Evolutionary conservation across 495 filamentous ascomycete species (phyloP).

Genomic region (Lophiostoma macrostomum): DNA sequence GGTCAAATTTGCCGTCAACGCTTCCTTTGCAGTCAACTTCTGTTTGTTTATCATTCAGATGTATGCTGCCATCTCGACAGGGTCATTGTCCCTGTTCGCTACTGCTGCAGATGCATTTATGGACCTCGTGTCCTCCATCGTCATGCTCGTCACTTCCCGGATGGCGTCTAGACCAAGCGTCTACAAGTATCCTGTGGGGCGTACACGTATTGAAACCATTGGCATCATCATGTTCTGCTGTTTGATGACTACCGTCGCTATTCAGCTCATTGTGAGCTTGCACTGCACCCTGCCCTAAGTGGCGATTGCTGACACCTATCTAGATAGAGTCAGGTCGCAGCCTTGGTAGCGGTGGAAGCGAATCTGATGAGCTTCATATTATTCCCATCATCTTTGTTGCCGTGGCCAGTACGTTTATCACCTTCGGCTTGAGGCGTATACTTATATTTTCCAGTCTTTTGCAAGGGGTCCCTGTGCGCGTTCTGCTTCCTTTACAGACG

Average conservation of each 20-base stretch:
- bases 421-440: neutral
- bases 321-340: constrained; percentile 50
- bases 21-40: constrained; percentile 53
- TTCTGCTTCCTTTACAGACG: constrained; percentile 52
- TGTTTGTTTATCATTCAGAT: constrained; percentile 57
- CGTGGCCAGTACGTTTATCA: constrained; percentile 45
- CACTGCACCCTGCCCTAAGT: constrained; percentile 1
- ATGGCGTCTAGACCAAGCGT: constrained; percentile 52
- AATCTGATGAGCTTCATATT: constrained; percentile 45
- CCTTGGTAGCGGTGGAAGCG: constrained; percentile 43
- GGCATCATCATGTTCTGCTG: constrained; percentile 60
- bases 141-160: constrained; percentile 54
- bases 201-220: constrained; percentile 54
- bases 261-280: constrained; percentile 45
- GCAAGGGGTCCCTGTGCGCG: constrained; percentile 46
- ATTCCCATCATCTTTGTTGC: constrained; percentile 53
- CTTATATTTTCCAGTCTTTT: constrained; percentile 43
- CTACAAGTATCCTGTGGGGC: constrained; percentile 57
- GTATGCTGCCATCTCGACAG: constrained; percentile 56
- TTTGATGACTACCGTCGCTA: constrained; percentile 56
- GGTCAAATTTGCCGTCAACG: constrained; percentile 56
- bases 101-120: constrained; percentile 59
- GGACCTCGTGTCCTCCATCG: constrained; percentile 57
- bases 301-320: constrained; percentile 4
- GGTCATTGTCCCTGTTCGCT: constrained; percentile 55